Base-by-base conservation (phyloP, 805 yeast species). In the Metschnikowia gelsemii region DNA sequence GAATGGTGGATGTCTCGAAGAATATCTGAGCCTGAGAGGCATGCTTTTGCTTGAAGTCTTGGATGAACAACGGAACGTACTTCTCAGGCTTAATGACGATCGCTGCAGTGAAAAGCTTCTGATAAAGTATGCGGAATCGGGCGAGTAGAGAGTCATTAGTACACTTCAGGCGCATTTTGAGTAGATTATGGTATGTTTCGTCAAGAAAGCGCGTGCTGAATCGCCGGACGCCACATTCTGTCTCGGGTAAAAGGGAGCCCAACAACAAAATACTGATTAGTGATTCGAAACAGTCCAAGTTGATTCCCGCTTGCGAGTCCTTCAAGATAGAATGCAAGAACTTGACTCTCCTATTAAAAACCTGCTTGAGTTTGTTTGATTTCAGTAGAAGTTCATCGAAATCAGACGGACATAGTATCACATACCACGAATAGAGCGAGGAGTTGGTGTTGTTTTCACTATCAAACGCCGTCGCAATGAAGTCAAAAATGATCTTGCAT, bases 261-360 rank as follows among this genome's bases (percentile, higher is more conserved):
- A 70, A 51, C 43, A 63, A 62, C 40, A 62, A 66, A 2, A 68
- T 56, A 29, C 62, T 61, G 23, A 64, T 60, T 28, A 70, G 49
- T 1, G 68, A 51, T 38, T 68, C 68, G 43, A 64, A 66, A 32
- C 64, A 54, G 31, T 64, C 70, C 25, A 65, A 50, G 34, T 56
- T 62, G 3, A 54, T 30, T 8, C 58, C 50, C 7, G 51, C 50
- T 9, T 52, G 53, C 4, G 66, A 45, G 34, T 67, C 72, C 17
- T 52, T 56, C 2, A 68, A 37, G 8, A 68, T 50, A 12, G 51
- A 48, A 17, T 46, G 43, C 18, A 69, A 48, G 45, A 59, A 70
- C 29, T 59, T 63, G 17, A 64, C 49, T 30, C 73, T 51, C 46
- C 62, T 69, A 45, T 68, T 68, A 53, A 66, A 64, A 4, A 62